Base-by-base conservation (phyloP, 75 land plant species). In the Cunninghamia lanceolata region DNA sequence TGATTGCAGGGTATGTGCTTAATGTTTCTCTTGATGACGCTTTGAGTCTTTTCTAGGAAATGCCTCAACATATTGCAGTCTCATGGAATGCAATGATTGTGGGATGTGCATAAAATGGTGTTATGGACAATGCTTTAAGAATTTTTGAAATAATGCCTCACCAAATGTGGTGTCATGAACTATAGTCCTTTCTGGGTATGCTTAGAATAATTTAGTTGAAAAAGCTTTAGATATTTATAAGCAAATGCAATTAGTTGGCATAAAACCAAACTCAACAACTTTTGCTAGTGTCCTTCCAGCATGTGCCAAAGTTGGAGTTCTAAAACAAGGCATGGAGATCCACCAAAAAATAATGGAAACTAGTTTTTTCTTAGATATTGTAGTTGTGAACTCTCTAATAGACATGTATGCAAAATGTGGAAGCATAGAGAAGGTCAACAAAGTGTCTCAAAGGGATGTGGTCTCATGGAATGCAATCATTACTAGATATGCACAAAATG, bases 321-420 rank as follows among this genome's bases (percentile, higher is more conserved):
- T 92, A 63, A 19, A 75, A 47, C 87, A 80, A 36, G 96, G 96
- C 21, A 85, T 53, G 68, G 91, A 95, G 66, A 85, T 95, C 13
- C 96, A 95, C 75, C 83, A 90, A 1, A 87, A 92, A 82, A 89
- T 92, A 36, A 83, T 88, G 8, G 92, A 92, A 87, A 68, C 88
- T 28, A 93, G 96, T 19, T 68, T 92, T 17, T 86, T 87, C 47
- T 79, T 86, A 32, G 95, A 93, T 87, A 77, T 91, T 32, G 90
- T 92, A 28, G 84, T 95, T 86, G 91, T 90, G 84, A 94, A 94
- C 36, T 88, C 95, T 54, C 82, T 93, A 17, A 91, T 95, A 75
- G 96, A 93, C 84, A 89, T 95, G 56, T 95, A 95, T 86, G 91
- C 89, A 16, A 96, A 94, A 63, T 96, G 95, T 86, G 84, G 87